These are phyloP conservation scores for Leishmania amazonensis DNA, from an alignment of 208 protist genomes.

Conservation along the genomic window DNA sequence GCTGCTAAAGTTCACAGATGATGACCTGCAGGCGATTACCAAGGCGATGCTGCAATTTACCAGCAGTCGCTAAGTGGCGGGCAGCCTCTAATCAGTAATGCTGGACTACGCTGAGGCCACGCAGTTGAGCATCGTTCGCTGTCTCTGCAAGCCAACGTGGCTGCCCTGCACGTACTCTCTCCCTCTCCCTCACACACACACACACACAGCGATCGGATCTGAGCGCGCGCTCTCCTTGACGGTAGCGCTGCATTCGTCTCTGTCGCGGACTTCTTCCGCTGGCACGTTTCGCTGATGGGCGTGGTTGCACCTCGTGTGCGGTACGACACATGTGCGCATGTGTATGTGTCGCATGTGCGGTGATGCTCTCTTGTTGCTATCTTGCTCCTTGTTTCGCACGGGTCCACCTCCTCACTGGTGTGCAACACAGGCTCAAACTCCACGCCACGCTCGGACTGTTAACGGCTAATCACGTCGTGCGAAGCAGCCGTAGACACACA, in stretches of 20 bases:
- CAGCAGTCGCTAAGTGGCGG: background rate
- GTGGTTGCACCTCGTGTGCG: background rate
- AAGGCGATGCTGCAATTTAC: slow-evolving; percentile 51
- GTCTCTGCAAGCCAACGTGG: background rate
- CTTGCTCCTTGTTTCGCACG: background rate
- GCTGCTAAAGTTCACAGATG: slow-evolving; percentile 60
- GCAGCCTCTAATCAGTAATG: background rate
- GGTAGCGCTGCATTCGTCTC: background rate
- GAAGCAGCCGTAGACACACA: background rate
- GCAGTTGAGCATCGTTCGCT: no score
- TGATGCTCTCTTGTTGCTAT: background rate
- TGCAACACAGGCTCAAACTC: background rate
- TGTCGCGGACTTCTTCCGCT: background rate
- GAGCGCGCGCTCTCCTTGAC: background rate
- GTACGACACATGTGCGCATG: background rate
- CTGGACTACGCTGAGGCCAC: background rate
- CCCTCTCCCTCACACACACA: background rate
- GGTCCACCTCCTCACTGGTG: background rate
- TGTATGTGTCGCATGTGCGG: background rate
- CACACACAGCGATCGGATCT: background rate
- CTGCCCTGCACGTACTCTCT: background rate
- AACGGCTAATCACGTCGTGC: background rate
- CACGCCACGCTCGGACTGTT: background rate
- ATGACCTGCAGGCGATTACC: slow-evolving; percentile 55
- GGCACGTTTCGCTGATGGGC: background rate